Evolutionary conservation across 1,284 basidiomycete species (phyloP), one percentile per base, ranked within the genome.

Genomic region (Ceratobasidium sp.): DNA sequence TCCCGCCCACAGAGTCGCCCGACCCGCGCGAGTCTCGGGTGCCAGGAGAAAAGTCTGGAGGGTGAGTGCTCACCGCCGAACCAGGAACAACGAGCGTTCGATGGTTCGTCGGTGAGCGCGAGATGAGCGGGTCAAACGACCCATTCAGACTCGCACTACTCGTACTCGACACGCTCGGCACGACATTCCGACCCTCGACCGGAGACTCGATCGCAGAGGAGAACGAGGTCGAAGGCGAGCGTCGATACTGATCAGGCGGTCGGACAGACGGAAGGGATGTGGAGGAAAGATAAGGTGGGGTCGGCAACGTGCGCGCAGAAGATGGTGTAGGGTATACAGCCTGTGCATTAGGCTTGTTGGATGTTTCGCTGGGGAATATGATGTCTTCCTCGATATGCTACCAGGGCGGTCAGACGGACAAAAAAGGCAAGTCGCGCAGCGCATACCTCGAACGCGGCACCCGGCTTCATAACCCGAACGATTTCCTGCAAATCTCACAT

Each of bases 301-400:
- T 47, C 6, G 64, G 52, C 8, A 45, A 29, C 17, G 40, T 17
- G 29, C 52, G 50, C 20, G 50, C 29, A 20, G 64, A 52, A 15
- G 64, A 67, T 10, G 64, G 64, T 7, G 64, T 67, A 20, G 64
- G 64, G 64, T 54, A 67, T 67, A 42, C 52, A 5, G 64, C 27
- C 52, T 50, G 40, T 22, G 50, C 49, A 17, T 34, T 22, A n/a
- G 64, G 64, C 35, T 67, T 67, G 31, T 52, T 53, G n/a, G 52
- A 17, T 6, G 45, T 67, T 54, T 67, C 64, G 34, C 38, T 25
- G 10, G 64, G 64, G 40, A 67, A 67, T 29, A 67, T 32, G n/a
- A 67, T 42, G n/a, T 67, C 64, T 54, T 67, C 64, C 40, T 67
- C 64, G 22, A 67, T 10, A 25, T 67, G 64, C 64, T 67, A 55